Percentiles rank a stretch among this genome's conserved stretches.
These are phyloP conservation scores for Diphasiastrum complanatum DNA, from an alignment of 83 land plant species.

Conservation along the genomic window DNA sequence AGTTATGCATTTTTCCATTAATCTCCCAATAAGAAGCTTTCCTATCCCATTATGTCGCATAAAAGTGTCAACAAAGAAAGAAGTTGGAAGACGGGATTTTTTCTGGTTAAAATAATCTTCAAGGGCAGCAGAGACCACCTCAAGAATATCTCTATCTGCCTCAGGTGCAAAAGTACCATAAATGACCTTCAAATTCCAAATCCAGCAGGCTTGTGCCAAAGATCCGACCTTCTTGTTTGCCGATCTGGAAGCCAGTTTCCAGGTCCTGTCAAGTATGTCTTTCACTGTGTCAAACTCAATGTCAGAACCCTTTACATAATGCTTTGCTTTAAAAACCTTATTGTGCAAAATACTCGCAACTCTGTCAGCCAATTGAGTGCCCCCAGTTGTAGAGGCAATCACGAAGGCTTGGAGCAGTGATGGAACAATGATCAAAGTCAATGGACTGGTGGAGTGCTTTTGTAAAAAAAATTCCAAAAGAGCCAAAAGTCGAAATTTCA, in stretches of 20 bases:
- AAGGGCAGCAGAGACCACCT: slow-evolving; percentile 32
- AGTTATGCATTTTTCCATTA: slow-evolving; percentile 49
- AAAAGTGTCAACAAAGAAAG: slow-evolving; percentile 58
- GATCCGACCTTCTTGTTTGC: slow-evolving; percentile 41
- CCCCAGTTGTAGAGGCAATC: slow-evolving; percentile 28
- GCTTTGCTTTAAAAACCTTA: slow-evolving; percentile 69
- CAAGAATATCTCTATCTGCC: slow-evolving; percentile 16
- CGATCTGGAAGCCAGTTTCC: slow-evolving; percentile 51
- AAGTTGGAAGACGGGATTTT: slow-evolving; percentile 48
- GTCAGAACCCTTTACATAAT: slow-evolving; percentile 56
- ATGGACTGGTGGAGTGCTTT: slow-evolving; percentile 58
- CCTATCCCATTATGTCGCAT: slow-evolving; percentile 57
- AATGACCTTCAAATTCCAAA: slow-evolving; percentile 70
- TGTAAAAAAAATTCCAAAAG: slow-evolving; percentile 76
- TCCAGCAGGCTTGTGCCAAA: slow-evolving; percentile 54
- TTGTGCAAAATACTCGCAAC: slow-evolving; percentile 52
- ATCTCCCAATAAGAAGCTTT: slow-evolving; percentile 39
- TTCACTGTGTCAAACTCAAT: slow-evolving; percentile 39
- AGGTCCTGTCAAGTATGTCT: slow-evolving; percentile 46
- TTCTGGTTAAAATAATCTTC: slow-evolving; percentile 50
- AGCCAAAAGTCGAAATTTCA: slow-evolving; percentile 80
- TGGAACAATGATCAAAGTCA: slow-evolving; percentile 49
- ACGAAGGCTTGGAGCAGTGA: slow-evolving; percentile 55
- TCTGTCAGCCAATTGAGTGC: slow-evolving; percentile 52
- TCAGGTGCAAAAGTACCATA: slow-evolving; percentile 43